Percentiles rank a stretch among this genome's conserved stretches.
These are phyloP conservation scores for Podospora conica DNA, from an alignment of 495 filamentous ascomycete genomes.

Conservation along the genomic window DNA sequence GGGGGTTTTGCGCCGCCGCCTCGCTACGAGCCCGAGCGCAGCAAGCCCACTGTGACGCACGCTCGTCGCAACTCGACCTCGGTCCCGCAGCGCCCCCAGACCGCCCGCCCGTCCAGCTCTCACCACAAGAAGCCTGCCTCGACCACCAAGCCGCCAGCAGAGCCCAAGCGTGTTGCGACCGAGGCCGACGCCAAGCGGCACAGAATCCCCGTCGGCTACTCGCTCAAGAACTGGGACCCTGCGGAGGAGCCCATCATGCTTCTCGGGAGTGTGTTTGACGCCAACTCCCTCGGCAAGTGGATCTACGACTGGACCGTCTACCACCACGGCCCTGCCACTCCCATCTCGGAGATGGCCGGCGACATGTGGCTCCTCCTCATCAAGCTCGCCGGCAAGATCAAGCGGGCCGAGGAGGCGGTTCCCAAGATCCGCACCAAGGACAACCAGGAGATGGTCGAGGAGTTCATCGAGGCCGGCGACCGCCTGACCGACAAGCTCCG, in stretches of 20 bases:
- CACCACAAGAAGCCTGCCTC: constrained; percentile 33
- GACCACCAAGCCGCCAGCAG: constrained; percentile 5
- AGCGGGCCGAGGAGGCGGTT: constrained; percentile 79
- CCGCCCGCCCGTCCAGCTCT: constrained; percentile 34
- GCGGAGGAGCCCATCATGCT: constrained; percentile 86
- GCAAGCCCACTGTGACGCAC: constrained; percentile 29
- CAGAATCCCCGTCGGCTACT: constrained; percentile 86
- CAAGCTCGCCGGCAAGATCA: constrained; percentile 92
- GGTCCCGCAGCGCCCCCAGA: constrained; percentile 38
- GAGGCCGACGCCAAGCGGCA: constrained; percentile 75
- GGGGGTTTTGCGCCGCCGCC: constrained; percentile 38
- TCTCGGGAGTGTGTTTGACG: constrained; percentile 92
- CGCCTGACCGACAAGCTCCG: constrained; percentile 81
- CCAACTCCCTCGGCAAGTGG: constrained; percentile 97
- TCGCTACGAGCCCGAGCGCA: constrained; percentile 37
- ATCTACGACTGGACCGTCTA: constrained; percentile 99
- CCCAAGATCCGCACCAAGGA: constrained; percentile 64
- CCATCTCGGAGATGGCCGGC: constrained; percentile 88
- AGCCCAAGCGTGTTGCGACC: constrained; percentile 60
- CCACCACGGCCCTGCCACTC: constrained; percentile 75
- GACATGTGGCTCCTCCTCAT: constrained; percentile 94
- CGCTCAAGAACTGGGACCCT: constrained; percentile 97
- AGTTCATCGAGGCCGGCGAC: constrained; percentile 89
- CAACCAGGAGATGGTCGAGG: constrained; percentile 74
- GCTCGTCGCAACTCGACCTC: constrained; percentile 40